Conservation (phyloP, 495 filamentous ascomycete species). For the Lasiosphaeria hispida region DNA sequence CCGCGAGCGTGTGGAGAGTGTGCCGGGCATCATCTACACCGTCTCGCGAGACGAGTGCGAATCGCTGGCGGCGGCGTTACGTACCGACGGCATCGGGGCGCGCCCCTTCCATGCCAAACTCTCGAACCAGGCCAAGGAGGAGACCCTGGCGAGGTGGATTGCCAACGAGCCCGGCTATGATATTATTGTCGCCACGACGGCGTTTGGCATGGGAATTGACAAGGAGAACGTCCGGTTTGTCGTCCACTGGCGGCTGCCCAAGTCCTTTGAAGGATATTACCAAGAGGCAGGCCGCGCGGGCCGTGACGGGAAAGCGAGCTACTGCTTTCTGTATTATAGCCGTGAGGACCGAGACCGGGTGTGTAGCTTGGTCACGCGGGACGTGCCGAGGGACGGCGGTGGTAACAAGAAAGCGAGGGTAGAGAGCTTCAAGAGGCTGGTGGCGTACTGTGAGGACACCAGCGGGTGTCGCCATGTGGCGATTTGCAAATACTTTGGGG, state of each 20-base stretch:
- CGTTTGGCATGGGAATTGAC: conserved; percentile 97
- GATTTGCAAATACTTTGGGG: conserved; percentile 81
- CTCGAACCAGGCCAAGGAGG: conserved; percentile 58
- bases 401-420: conserved; percentile 33
- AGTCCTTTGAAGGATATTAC: conserved; percentile 92
- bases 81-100: conserved; percentile 61
- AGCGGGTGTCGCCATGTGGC: conserved; percentile 68
- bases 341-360: conserved; percentile 77
- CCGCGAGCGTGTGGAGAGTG: conserved; percentile 55
- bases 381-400: conserved; percentile 22
- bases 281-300: conserved; percentile 94
- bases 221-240: conserved; percentile 92
- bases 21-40: conserved; percentile 89
- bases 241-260: conserved; percentile 87
- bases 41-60: conserved; percentile 76
- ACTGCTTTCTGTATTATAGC: conserved; percentile 86
- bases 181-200: conserved; percentile 90
- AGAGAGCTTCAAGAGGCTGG: conserved; percentile 55
- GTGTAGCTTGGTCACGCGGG: conserved; percentile 51
- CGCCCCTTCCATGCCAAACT: conserved; percentile 71
- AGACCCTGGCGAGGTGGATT: conserved; percentile 70
- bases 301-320: conserved; percentile 79
- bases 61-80: conserved; percentile 62
- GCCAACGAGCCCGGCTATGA: conserved; percentile 71
- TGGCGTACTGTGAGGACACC: conserved; percentile 78